Evolutionary conservation across 1,284 basidiomycete genomes (phyloP).

Genomic region (Leccinum subspadiceum): DNA sequence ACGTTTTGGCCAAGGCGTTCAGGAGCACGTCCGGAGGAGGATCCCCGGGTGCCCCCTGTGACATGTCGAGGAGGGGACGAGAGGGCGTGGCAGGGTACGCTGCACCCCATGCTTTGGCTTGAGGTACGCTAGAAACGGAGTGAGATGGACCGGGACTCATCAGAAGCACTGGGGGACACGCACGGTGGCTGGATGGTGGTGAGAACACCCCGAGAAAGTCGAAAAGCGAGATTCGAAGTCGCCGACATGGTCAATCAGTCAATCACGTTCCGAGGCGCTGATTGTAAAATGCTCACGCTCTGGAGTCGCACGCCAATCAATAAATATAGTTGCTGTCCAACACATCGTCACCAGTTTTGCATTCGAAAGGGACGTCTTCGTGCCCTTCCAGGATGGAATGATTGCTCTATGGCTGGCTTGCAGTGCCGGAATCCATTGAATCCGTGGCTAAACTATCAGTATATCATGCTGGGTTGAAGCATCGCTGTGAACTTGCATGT

Average conservation of each 20-base stretch:
- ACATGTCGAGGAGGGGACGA: slow-evolving; percentile 69
- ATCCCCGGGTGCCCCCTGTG: slow-evolving; percentile 72
- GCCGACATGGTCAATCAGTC: not conserved
- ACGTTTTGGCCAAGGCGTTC: slow-evolving; percentile 46
- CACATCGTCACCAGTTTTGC: no score
- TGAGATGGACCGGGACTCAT: not conserved
- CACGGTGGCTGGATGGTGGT: slow-evolving; percentile 45
- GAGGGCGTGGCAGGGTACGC: slow-evolving; percentile 44
- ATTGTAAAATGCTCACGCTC: not conserved
- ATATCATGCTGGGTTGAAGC: no score
- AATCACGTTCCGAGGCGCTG: not conserved
- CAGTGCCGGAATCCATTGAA: no score
- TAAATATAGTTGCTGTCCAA: no score
- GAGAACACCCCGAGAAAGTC: slow-evolving; percentile 40
- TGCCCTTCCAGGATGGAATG: no score
- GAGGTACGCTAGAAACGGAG: slow-evolving; percentile 53
- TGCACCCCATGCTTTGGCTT: slow-evolving; percentile 64
- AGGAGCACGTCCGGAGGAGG: slow-evolving; percentile 60
- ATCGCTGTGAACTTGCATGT: no score
- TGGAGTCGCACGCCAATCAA: no score
- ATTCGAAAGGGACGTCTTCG: no score
- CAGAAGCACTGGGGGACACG: not conserved
- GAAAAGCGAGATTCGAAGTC: slow-evolving; percentile 27
- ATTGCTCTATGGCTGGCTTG: no score
- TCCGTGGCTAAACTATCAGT: no score